Conservation (phyloP, 116 monocot species). For the Iris pallida region DNA sequence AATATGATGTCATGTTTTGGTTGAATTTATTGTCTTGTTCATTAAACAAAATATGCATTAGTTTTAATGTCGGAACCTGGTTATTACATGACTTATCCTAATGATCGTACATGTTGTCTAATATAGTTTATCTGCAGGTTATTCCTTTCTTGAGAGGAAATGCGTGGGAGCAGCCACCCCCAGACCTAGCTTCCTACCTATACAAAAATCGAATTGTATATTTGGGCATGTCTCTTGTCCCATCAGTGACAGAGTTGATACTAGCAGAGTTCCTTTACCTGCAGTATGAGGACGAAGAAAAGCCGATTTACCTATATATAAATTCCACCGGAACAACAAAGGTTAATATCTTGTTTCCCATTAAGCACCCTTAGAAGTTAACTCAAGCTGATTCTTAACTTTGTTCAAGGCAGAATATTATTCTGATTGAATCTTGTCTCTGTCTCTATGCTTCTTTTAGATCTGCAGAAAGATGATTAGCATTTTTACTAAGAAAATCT, state of each 20-base stretch:
- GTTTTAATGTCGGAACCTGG: too few species aligned
- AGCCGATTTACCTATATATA: constrained; percentile 86
- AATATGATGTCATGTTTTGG: neutral
- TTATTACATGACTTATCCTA: too few species aligned
- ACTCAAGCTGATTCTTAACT: neutral
- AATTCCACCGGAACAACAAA: constrained; percentile 94
- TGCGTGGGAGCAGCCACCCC: constrained; percentile 90
- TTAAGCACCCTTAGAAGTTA: neutral
- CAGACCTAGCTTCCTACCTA: constrained; percentile 84
- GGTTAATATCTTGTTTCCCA: constrained; percentile 25
- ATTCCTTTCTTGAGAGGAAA: constrained; percentile 75
- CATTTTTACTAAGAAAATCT: too few species aligned
- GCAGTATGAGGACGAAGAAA: constrained; percentile 75
- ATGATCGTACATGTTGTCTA: neutral
- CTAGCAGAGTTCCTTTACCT: constrained; percentile 87
- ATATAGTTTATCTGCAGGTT: constrained; percentile 41
- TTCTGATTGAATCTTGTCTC: too few species aligned
- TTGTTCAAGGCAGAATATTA: too few species aligned
- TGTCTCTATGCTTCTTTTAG: too few species aligned
- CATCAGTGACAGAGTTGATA: constrained; percentile 83
- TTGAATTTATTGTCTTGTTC: neutral
- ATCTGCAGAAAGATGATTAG: too few species aligned
- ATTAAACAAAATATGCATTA: neutral
- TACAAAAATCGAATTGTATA: constrained; percentile 92
- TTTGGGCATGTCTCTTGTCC: constrained; percentile 86